Evolutionary conservation across 345 rosid species (phyloP).

Genomic region (Hibiscus trionum): DNA sequence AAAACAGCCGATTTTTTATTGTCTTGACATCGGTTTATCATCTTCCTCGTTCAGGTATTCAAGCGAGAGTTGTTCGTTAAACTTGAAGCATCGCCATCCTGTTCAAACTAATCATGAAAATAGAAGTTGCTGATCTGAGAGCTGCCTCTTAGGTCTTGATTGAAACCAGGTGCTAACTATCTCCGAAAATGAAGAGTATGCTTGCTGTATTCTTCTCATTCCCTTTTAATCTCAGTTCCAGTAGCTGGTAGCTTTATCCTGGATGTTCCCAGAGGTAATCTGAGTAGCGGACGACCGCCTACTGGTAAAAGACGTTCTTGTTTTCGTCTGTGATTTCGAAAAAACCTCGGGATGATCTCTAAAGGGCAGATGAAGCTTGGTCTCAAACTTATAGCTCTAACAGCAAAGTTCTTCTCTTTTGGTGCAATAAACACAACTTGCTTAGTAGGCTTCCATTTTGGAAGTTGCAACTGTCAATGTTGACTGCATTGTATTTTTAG

Average conservation of each 20-base stretch:
- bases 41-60: conserved; percentile 30
- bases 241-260: neutral
- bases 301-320: too few species aligned
- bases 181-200: neutral
- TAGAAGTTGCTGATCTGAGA: too few species aligned
- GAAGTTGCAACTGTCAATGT: too few species aligned
- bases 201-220: neutral
- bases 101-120: conserved; percentile 11
- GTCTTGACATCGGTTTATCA: neutral
- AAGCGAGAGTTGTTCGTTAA: conserved; percentile 30
- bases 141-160: neutral
- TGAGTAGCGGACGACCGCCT: neutral
- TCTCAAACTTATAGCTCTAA: neutral
- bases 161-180: neutral
- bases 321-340: neutral
- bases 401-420: too few species aligned
- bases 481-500: too few species aligned
- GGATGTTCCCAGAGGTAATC: neutral
- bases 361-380: neutral
- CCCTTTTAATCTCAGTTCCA: neutral
- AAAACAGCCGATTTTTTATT: neutral
- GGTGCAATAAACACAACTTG: too few species aligned
- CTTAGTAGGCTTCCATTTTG: too few species aligned
- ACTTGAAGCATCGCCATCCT: neutral
- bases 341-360: neutral